Conservation (phyloP, 2,329 filamentous ascomycete genomes). For the Tolypocladium guangdongense region DNA sequence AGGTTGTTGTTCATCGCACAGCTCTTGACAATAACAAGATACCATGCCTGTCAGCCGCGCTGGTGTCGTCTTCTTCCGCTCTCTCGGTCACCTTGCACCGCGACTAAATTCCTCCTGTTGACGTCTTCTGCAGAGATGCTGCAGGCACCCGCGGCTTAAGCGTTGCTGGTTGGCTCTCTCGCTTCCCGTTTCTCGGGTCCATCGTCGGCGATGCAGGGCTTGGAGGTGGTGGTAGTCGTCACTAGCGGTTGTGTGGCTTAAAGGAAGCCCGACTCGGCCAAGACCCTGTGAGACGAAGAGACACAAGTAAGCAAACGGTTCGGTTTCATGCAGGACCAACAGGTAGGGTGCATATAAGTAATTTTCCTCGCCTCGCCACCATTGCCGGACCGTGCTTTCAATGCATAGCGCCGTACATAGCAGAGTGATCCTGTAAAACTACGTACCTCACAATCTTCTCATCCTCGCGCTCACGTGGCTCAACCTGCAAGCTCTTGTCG, state of each 20-base stretch:
- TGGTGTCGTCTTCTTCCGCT: background rate
- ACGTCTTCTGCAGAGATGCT: background rate
- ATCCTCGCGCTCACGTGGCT: constrained; percentile 92
- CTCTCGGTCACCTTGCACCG: background rate
- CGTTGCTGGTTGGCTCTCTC: background rate
- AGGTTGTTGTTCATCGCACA: background rate
- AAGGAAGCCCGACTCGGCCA: constrained; percentile 51
- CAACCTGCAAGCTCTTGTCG: constrained; percentile 86
- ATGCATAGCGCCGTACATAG: constrained; percentile 9
- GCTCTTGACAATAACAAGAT: background rate
- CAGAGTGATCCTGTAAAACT: constrained; percentile 15
- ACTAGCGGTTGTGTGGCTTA: constrained; percentile 20
- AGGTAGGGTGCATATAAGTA: constrained; percentile 2
- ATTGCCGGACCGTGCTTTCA: background rate
- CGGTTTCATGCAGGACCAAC: background rate
- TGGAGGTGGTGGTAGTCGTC: background rate
- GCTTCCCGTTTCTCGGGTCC: background rate
- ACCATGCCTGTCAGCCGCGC: background rate
- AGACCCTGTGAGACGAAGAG: constrained; percentile 30
- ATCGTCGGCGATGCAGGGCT: background rate
- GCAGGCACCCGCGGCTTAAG: background rate
- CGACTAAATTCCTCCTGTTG: background rate
- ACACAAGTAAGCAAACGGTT: background rate
- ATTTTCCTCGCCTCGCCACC: background rate
- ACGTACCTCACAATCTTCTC: constrained; percentile 98